These are phyloP conservation scores for Albizia julibrissin DNA, from an alignment of 306 rosid species.

Conservation along the genomic window DNA sequence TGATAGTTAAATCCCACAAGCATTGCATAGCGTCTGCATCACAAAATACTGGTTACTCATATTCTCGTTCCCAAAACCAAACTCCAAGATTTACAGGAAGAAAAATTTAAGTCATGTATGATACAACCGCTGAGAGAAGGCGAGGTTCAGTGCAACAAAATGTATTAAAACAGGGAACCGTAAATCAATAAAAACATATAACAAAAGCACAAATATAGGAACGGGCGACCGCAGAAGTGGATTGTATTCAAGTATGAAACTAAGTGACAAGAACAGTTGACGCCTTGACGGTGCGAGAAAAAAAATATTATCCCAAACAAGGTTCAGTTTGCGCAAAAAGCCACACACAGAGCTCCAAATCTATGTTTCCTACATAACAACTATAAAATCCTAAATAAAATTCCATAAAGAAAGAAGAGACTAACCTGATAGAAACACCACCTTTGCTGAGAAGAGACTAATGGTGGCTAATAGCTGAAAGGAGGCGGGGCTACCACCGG, in stretches of 20 bases:
- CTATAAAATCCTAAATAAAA: too few species aligned
- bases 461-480: too few species aligned
- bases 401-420: too few species aligned
- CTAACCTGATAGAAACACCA: too few species aligned
- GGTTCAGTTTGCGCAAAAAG: not conserved
- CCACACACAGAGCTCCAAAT: too few species aligned
- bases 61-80: not conserved
- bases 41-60: not conserved
- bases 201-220: not conserved
- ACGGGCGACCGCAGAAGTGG: not conserved
- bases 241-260: not conserved
- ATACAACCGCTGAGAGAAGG: not conserved
- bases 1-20: constrained; percentile 93
- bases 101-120: not conserved
- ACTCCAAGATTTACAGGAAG: not conserved
- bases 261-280: not conserved
- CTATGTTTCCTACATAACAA: too few species aligned
- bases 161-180: not conserved
- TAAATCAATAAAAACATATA: not conserved
- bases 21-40: constrained; percentile 83
- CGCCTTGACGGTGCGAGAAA: not conserved
- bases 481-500: too few species aligned
- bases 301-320: not conserved
- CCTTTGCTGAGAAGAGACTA: too few species aligned
- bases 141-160: not conserved